Base-by-base conservation (phyloP, 225 moss, liverwort and hornwort species). In the Takakia lepidozioides region DNA sequence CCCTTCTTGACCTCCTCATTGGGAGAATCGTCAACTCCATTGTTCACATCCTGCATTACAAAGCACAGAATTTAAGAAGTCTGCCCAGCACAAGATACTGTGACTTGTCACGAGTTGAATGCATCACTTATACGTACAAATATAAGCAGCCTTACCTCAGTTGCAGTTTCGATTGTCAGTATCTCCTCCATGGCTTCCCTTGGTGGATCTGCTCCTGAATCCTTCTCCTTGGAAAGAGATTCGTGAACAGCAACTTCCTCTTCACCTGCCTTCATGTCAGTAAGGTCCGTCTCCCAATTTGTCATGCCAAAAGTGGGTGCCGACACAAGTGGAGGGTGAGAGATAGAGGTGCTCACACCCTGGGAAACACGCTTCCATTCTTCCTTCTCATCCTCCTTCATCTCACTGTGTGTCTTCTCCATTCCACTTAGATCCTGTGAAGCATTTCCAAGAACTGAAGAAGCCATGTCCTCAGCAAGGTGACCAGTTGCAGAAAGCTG, bases 401-500 rank as follows among this genome's bases (percentile, higher is more conserved):
- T 25, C 2, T 37, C 58, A 28, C 51, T 55, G 19, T 54, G 55
- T 46, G 51, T 40, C 1, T 48, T 56, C 27, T 59, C 10, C 25
- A 64, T 58, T 48, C 46, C 49, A 23, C 39, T 28, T 49, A 64
- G 52, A 56, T 70, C 76, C 2, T 60, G 64, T 15, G 32, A 42
- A 24, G 74, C 40, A 19, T 64, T 62, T 47, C 46, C 66, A 34
- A 82, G 51, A 44, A 78, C 82, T 36, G 78, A 70, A 28, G 78
- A 82, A 14, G 75, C 84, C 71, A 82, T 60, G 46, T 83, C 77
- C 44, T 80, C 82, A 9, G 80, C 84, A 35, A 90, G 77, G 62
- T 79, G 75, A 38, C 76, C 69, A 9, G 66, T 57, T 11, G 66
- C 69, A 77, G 73, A 69, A 61, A 62, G 34, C 42, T 66, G 65